A percentile compares a stretch with the other conserved stretches of the same genome.
Evolutionary conservation across 2,329 filamentous ascomycete genomes (phyloP).

Genomic region (Botrytis squamosa): DNA sequence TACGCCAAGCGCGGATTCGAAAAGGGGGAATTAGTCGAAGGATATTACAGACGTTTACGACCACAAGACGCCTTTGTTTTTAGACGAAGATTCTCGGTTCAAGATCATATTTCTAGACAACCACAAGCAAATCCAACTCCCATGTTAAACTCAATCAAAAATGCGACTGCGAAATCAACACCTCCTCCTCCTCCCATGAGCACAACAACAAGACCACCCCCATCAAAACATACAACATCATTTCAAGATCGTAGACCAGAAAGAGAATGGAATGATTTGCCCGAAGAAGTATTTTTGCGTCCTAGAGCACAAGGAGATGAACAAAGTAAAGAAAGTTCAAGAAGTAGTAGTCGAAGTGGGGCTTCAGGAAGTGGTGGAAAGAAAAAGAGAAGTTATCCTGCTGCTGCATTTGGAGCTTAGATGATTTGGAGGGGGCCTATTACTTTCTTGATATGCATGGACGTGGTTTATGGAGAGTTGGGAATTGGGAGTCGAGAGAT

Average conservation of each 20-base stretch:
- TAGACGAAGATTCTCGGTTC: constrained; percentile 42
- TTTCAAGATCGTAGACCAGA: constrained; percentile 60
- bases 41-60: constrained; percentile 62
- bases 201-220: neutral
- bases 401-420: constrained; percentile 54
- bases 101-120: constrained; percentile 30
- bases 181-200: constrained; percentile 21
- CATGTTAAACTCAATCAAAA: constrained; percentile 55
- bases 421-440: neutral
- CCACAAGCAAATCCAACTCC: constrained; percentile 50
- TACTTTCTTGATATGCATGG: neutral
- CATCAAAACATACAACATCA: constrained; percentile 40
- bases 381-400: constrained; percentile 60
- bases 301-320: constrained; percentile 38
- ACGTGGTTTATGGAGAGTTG: neutral
- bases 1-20: constrained; percentile 59
- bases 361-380: constrained; percentile 48
- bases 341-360: constrained; percentile 50
- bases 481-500: neutral
- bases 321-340: constrained; percentile 47
- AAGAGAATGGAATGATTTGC: constrained; percentile 66
- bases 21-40: constrained; percentile 46
- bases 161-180: constrained; percentile 35
- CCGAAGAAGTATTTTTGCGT: constrained; percentile 50
- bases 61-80: constrained; percentile 63